Evolutionary conservation across 257 asterid species (phyloP), one percentile per base, ranked within the genome.

Genomic region (Ehretia macrophylla): DNA sequence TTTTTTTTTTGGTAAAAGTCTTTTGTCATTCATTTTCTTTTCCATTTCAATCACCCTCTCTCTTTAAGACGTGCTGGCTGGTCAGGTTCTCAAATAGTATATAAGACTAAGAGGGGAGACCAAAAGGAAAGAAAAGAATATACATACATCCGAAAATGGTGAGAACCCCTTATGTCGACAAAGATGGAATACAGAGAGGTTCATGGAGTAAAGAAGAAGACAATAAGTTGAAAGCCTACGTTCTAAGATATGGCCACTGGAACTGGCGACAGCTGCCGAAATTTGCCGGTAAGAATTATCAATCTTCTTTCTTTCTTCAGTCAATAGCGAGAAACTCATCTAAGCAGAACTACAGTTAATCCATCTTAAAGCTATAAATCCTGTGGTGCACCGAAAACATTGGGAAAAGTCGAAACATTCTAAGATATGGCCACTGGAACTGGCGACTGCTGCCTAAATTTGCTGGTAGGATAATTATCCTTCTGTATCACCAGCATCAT

Each of bases 141-240:
- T 4, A n/a, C n/a, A 10, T 11, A 42, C 2, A 14, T 17, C 23
- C 1, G 13, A 37, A 75, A 64, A 77, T 73, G 81, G 81, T 73
- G 75, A 77, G 65, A 56, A 53, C 64, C 46, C 55, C 81, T 42
- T 51, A 8, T 4, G 11, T 59, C 58, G 83, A 80, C 65, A 42
- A 16, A 8, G 27, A 74, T 65, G 86, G 83, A 59, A 45, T 77
- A 44, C 73, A 65, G 39, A 79, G 55, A 59, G 85, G 85, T 14
- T 71, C 62, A 19, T 79, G 85, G 85, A 68, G 60, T 62, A 68
- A 76, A 51, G 79, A 77, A 20, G 81, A 80, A 40, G 85, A 80
- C 23, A 19, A 68, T 27, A 80, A 68, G 55, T 50, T 80, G 27
- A 65, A 68, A 46, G 72, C 58, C 60, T 71, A 38, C 73, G 51